Conservation (phyloP, 345 rosid species). For the Cardamine occulta region DNA sequence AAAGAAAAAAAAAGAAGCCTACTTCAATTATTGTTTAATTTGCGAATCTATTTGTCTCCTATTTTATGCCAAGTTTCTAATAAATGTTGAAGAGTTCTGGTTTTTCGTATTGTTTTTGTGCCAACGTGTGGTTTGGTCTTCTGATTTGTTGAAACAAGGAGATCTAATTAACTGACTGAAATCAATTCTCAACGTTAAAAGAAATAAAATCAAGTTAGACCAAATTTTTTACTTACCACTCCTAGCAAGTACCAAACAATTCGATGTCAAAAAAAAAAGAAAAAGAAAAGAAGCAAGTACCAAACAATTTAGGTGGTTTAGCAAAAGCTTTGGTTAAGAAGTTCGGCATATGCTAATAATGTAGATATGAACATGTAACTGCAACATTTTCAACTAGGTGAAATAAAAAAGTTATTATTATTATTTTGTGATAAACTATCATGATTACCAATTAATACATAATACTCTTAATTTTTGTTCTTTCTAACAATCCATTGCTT, state of each 20-base stretch:
- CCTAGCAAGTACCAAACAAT: not conserved
- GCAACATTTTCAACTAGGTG: not conserved
- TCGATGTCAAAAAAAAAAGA: no score
- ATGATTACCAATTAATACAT: no score
- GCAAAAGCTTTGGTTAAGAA: conserved; percentile 1
- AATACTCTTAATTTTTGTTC: no score
- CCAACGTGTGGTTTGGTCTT: not conserved
- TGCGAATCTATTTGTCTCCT: not conserved
- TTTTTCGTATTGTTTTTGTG: not conserved
- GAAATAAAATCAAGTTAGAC: not conserved
- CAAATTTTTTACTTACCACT: not conserved
- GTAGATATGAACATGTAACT: not conserved
- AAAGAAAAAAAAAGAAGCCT: not conserved
- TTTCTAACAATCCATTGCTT: not conserved
- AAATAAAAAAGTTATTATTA: no score
- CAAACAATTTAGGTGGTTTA: not conserved
- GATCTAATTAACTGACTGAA: not conserved
- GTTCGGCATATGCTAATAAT: not conserved
- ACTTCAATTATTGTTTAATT: not conserved
- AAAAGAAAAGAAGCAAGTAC: no score
- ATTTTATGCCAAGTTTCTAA: conserved; percentile 1
- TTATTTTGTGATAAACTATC: not conserved
- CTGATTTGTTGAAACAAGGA: not conserved
- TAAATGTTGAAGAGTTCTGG: not conserved
- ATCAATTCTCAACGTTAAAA: not conserved